phyloP scores from a whole-genome alignment of 73 alveolate species.

The Paramecium primaurelia region DNA sequence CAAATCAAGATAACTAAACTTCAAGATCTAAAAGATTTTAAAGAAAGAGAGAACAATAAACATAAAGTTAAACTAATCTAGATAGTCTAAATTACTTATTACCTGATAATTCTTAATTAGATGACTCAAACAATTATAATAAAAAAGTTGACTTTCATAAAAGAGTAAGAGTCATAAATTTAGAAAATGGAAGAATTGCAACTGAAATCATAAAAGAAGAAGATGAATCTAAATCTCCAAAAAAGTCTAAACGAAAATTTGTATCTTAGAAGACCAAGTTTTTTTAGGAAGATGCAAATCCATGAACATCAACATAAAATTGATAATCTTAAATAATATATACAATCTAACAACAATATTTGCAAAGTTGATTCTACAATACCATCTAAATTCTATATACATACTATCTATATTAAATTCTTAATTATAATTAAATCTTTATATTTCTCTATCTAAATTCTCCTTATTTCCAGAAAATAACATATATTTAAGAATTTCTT shows the following conservation, averaged over 20 bases:
- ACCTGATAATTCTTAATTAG: not conserved
- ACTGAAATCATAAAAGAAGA: not conserved
- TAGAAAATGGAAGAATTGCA: not conserved
- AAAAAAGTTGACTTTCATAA: not conserved
- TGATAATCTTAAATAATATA: not conserved
- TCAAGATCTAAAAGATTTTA: not conserved
- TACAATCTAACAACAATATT: not conserved
- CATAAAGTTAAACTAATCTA: not conserved
- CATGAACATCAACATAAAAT: not conserved
- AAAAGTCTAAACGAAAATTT: not conserved
- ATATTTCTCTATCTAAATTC: too few species aligned
- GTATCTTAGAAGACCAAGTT: not conserved
- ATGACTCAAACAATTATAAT: not conserved
- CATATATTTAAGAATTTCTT: too few species aligned
- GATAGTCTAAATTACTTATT: not conserved
- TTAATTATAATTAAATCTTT: too few species aligned
- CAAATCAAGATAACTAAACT: not conserved
- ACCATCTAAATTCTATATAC: not conserved
- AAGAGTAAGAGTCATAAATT: not conserved
- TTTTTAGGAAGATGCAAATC: not conserved
- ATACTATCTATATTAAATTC: too few species aligned
- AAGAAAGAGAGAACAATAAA: not conserved
- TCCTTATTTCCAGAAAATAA: too few species aligned
- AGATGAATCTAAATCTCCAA: not conserved
- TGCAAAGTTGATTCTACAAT: too few species aligned